phyloP scores from a whole-genome alignment of 2,329 filamentous ascomycete genomes.

The Escovopsis weberi region DNA sequence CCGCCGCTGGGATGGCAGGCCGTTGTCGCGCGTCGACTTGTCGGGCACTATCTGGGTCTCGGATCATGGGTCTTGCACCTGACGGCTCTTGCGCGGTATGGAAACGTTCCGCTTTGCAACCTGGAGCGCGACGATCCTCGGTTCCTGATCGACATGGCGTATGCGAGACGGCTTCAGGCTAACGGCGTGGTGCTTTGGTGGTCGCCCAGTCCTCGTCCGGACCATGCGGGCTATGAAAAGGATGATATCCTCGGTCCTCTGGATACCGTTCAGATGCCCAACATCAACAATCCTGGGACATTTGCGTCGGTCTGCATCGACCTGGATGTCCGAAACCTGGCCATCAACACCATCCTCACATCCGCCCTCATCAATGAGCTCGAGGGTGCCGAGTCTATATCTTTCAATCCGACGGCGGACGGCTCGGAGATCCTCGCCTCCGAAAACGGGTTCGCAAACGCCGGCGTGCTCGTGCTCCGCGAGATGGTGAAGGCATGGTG shows the following conservation, averaged over 20 bases:
- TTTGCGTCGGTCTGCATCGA: slow-evolving; percentile 97
- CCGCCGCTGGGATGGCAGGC: slow-evolving; percentile 90
- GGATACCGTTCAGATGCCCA: slow-evolving; percentile 82
- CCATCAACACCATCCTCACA: slow-evolving; percentile 95
- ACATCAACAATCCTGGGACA: slow-evolving; percentile 82
- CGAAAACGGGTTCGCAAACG: slow-evolving; percentile 84
- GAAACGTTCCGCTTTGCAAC: slow-evolving; percentile 89
- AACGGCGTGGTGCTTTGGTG: slow-evolving; percentile 96
- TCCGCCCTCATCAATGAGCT: slow-evolving; percentile 94
- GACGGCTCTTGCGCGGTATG: slow-evolving; percentile 75
- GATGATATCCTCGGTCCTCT: slow-evolving; percentile 76
- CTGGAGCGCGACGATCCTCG: slow-evolving; percentile 86
- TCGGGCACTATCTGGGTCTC: slow-evolving; percentile 84
- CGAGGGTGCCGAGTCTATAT: slow-evolving; percentile 74
- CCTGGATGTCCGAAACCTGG: slow-evolving; percentile 80
- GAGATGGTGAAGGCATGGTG: slow-evolving; percentile 99
- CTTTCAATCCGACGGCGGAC: slow-evolving; percentile 50
- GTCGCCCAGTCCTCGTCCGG: slow-evolving; percentile 73
- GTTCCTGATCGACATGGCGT: slow-evolving; percentile 91
- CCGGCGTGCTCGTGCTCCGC: slow-evolving; percentile 75
- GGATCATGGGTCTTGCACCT: slow-evolving; percentile 85
- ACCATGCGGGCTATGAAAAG: slow-evolving; percentile 90
- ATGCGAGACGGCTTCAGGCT: slow-evolving; percentile 75
- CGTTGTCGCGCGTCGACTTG: slow-evolving; percentile 71
- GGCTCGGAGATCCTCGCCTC: slow-evolving; percentile 50